Evolutionary conservation across 805 yeast genomes (phyloP).

Genomic region (Ogataea pignaliae): DNA sequence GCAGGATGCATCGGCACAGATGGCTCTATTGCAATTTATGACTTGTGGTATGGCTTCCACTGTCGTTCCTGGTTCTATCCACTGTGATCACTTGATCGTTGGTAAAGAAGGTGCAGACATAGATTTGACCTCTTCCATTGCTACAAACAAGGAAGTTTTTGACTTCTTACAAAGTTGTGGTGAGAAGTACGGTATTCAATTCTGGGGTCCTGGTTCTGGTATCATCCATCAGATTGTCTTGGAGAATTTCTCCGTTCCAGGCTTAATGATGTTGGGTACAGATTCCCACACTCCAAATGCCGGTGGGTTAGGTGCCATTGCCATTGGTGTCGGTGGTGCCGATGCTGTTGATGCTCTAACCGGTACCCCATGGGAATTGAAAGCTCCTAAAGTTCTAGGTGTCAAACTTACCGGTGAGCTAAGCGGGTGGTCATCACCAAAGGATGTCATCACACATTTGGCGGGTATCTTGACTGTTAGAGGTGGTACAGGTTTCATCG

Average conservation of each 20-base stretch:
- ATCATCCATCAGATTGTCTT: conserved; percentile 94
- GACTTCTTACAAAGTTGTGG: conserved; percentile 88
- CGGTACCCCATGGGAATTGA: conserved; percentile 92
- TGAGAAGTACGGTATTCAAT: conserved; percentile 93
- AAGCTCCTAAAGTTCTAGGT: conserved; percentile 95
- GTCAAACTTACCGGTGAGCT: conserved; percentile 89
- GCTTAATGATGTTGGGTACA: conserved; percentile 93
- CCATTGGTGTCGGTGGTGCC: conserved; percentile 99
- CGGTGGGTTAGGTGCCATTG: conserved; percentile 96
- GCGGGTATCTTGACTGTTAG: conserved; percentile 94
- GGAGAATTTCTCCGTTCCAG: conserved; percentile 97
- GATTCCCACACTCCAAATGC: conserved; percentile 98
- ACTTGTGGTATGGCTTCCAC: conserved; percentile 89
- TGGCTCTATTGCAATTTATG: conserved; percentile 96
- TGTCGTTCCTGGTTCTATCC: conserved; percentile 93
- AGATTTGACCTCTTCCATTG: conserved; percentile 83
- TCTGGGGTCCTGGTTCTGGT: conserved; percentile 99
- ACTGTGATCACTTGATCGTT: conserved; percentile 96
- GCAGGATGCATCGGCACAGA: conserved; percentile 99
- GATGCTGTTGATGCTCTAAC: conserved; percentile 98
- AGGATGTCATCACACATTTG: conserved; percentile 87
- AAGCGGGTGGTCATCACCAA: conserved; percentile 96
- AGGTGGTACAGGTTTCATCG: conserved; percentile 97
- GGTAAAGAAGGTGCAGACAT: conserved; percentile 87
- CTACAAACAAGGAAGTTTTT: conserved; percentile 88